Percentiles rank a stretch among this genome's conserved stretches.
phyloP scores from a whole-genome alignment of 306 rosid species.

The Malus domestica region DNA sequence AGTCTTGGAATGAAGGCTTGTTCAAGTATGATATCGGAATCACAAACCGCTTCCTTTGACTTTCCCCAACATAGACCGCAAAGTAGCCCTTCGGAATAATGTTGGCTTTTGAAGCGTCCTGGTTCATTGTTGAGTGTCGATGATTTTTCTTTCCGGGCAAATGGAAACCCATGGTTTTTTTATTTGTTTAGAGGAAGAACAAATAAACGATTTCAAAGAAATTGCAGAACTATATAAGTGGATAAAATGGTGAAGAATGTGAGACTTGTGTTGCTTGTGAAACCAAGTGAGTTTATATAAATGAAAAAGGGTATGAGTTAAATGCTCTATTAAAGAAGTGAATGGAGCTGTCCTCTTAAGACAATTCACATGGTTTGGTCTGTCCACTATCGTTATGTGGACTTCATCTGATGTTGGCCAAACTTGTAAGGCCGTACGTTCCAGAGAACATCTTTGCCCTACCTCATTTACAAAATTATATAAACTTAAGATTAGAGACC shows the following conservation, averaged over 20 bases:
- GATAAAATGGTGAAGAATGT: background rate
- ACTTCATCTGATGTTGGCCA: background rate
- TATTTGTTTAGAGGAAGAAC: background rate
- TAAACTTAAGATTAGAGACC: background rate
- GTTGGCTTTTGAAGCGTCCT: background rate
- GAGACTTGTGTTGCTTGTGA: conserved; percentile 3
- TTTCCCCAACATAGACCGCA: conserved; percentile 43
- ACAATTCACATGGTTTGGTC: conserved; percentile 33
- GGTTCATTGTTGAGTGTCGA: background rate
- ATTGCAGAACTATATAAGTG: background rate
- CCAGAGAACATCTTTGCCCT: background rate
- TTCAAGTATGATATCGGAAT: conserved; percentile 36
- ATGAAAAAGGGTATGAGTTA: background rate
- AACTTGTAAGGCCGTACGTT: background rate
- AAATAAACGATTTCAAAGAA: background rate
- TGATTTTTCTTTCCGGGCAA: conserved; percentile 12
- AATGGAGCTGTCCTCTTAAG: background rate
- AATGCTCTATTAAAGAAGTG: background rate
- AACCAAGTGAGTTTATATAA: conserved; percentile 20
- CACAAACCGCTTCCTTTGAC: conserved; percentile 22
- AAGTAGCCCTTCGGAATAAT: conserved; percentile 5
- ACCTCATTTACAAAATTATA: background rate
- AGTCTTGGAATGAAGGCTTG: conserved; percentile 26
- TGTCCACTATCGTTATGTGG: background rate
- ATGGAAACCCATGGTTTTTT: conserved; percentile 16